Evolutionary conservation across 179 eudicot species (phyloP), one percentile per base, ranked within the genome.

Genomic region (Beta corolliflora): DNA sequence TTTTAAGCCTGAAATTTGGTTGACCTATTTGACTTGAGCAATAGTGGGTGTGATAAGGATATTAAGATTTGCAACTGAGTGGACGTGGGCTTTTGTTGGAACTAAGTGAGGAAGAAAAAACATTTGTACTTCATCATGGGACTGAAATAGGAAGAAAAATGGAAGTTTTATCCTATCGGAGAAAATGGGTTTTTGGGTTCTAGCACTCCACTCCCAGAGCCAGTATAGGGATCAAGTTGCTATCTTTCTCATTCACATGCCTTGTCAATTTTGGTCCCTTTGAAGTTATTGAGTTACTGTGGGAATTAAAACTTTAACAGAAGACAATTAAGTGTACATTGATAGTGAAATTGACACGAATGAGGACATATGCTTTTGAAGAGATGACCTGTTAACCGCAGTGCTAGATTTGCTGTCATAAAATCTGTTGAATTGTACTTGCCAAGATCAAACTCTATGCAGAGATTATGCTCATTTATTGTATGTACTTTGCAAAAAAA

Each of bases 381-480:
- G 29, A 48, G 9, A 36, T 75, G 7, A 7, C 44, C 36, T 5
- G 59, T 23, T 18, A n/a, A 21, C 59, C 21, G 8, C 36, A 23
- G n/a, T 72, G 25, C 31, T 55, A 8, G 12, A 18, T 13, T 7
- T 75, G 18, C 19, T 36, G 31, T 41, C 50, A 11, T 60, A 23
- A 61, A 31, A 44, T 63, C 50, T 80, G 65, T 76, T 53, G 21
- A 41, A 18, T 56, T 36, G 14, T 53, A 50, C 12, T 25, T 77
- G 15, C 15, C 70, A 70, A 52, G 25, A 41, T 41, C 14, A 60
- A 59, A 56, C 29, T 61, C 41, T 15, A 4, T 61, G 67, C 53
- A 80, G 67, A 83, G 73, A 67, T 58, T 76, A 36, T 69, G 71
- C 81, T 76, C 10, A 76, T 10, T 63, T 9, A 7, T 7, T n/a